Percentiles rank a stretch among this genome's conserved stretches.
phyloP scores from a whole-genome alignment of 495 filamentous ascomycete genomes.

The Rhypophila decipiens region DNA sequence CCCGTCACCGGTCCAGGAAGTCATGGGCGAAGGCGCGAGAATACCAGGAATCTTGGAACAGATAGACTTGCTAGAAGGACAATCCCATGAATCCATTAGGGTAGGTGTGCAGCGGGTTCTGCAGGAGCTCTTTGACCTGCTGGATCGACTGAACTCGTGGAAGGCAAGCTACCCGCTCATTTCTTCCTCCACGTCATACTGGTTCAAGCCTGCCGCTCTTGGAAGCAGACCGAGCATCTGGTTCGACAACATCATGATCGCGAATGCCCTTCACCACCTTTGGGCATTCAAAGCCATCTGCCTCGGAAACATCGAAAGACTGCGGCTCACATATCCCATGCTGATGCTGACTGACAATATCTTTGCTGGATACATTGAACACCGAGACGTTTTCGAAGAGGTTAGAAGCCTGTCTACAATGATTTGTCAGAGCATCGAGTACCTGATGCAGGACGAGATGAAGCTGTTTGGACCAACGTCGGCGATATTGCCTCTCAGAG shows the following conservation, averaged over 20 bases:
- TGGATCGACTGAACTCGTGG: slow-evolving; percentile 12
- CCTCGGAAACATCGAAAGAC: slow-evolving; percentile 18
- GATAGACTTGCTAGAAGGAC: slow-evolving; percentile 1
- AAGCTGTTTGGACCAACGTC: slow-evolving; percentile 36
- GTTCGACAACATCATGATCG: slow-evolving; percentile 30
- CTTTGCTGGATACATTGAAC: too few species aligned
- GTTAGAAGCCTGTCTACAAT: slow-evolving; percentile 11
- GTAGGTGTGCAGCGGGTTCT: not conserved
- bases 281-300: slow-evolving; percentile 34
- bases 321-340: slow-evolving; percentile 8
- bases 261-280: slow-evolving; percentile 29
- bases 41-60: slow-evolving; percentile 24
- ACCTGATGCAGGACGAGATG: slow-evolving; percentile 36
- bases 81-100: not conserved
- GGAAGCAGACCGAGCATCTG: slow-evolving; percentile 12
- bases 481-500: slow-evolving; percentile 20
- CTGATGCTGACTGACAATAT: too few species aligned
- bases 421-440: slow-evolving; percentile 34
- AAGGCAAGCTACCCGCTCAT: slow-evolving; percentile 3
- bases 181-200: slow-evolving; percentile 3
- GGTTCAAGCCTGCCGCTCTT: not conserved
- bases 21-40: slow-evolving; percentile 19
- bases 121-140: slow-evolving; percentile 1
- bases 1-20: slow-evolving; percentile 25
- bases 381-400: slow-evolving; percentile 1